Base-by-base conservation (phyloP, 1,139 yeast genomes). In the Candida glucosophila region DNA sequence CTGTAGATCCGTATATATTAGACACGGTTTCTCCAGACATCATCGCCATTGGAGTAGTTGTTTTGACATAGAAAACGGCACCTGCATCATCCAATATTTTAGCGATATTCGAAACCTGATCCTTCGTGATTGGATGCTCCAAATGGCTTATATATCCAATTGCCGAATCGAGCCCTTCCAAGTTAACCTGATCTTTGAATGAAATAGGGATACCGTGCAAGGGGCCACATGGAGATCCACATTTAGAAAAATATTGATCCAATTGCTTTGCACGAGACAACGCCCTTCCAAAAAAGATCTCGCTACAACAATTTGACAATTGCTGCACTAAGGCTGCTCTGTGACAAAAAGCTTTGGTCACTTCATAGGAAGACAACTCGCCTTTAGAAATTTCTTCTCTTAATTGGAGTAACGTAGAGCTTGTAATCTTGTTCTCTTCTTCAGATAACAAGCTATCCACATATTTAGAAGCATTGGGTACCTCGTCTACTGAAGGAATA, bases 181-280 rank as follows among this genome's bases (percentile, higher is more conserved):
- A 36, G 29, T 67, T 64, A 29, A 67, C 47, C 34, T 67, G 71
- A 34, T 70, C 77, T 35, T 67, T 67, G 29, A 77, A 43, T 3
- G 83, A 73, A 25, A 78, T 58, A 6, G 86, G 86, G 31, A 78
- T 52, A 3, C 88, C 88, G 27, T 78, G 83, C 18, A 78, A 49
- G 4, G 78, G 77, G 10, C 81, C 80, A n/a, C 55, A 29, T 0
- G 55, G 33, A 25, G 54, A 43, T 9, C 66, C 67, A 10, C 48
- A 45, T 20, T 41, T 32, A 5, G 34, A 33, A 32, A 40, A 49
- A 25, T 43, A 47, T 6, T 47, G 52, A 36, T 73, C 80, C 8
- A 62, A 44, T 15, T 41, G 38, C 22, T 46, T 33, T 4, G 72
- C 72, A 31, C 40, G 24, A 8, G 32, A 37, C 6, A 43, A 24